Percentiles rank a stretch among this genome's conserved stretches.
phyloP scores from a whole-genome alignment of 2,329 filamentous ascomycete species.

The Sporothrix sp. region DNA sequence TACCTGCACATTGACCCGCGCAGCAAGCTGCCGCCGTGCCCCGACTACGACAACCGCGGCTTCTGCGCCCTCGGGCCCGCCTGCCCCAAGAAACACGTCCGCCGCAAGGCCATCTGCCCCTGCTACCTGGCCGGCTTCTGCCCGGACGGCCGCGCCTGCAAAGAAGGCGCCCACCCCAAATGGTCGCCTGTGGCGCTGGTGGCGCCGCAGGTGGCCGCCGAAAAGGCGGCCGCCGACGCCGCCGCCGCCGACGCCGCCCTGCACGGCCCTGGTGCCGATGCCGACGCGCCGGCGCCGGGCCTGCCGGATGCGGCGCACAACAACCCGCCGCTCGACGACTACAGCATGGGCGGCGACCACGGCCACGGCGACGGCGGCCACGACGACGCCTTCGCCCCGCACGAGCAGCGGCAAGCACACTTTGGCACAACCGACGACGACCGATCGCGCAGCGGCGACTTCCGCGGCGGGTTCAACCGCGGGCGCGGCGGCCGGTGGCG shows the following conservation, averaged over 20 bases:
- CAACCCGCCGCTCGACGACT: constrained; percentile 4
- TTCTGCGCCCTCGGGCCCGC: constrained; percentile 86
- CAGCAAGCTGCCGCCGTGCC: constrained; percentile 68
- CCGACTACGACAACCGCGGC: constrained; percentile 87
- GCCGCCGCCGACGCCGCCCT: constrained; percentile 21
- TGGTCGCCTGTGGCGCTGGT: constrained; percentile 56
- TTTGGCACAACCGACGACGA: constrained; percentile 15
- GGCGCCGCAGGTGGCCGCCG: constrained; percentile 10
- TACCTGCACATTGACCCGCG: constrained; percentile 85
- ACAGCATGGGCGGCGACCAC: constrained; percentile 4
- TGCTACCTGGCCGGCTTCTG: constrained; percentile 94
- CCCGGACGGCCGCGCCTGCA: constrained; percentile 67
- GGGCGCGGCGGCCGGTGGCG: constrained; percentile 27
- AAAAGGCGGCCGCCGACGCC: constrained; percentile 6
- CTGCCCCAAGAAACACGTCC: constrained; percentile 83
- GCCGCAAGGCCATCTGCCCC: constrained; percentile 60
- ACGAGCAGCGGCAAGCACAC: too few species aligned
- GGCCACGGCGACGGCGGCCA: constrained; percentile 17
- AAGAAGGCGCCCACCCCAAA: constrained; percentile 69
- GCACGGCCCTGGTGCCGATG: too few species aligned
- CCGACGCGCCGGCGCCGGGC: too few species aligned
- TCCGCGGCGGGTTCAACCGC: constrained; percentile 17
- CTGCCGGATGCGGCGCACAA: background rate
- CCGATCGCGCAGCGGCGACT: constrained; percentile 1
- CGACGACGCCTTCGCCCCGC: too few species aligned